A percentile compares a stretch with the other conserved stretches of the same genome.
Evolutionary conservation across 2,329 filamentous ascomycete genomes (phyloP).

Genomic region (Microdochium paspali): DNA sequence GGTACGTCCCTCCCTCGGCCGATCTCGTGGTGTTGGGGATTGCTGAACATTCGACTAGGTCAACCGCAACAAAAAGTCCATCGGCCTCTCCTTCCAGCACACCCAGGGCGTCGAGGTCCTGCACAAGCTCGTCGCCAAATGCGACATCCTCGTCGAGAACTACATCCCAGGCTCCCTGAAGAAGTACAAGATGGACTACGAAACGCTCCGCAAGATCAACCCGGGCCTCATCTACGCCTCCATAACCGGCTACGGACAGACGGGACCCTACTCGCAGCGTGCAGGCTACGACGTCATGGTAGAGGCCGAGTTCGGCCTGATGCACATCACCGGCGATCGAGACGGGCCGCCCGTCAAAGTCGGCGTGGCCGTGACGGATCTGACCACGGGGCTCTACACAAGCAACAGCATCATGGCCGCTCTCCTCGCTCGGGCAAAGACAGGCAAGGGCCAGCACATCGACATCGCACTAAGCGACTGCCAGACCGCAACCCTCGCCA

Average conservation of each 20-base stretch:
- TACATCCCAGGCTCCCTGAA: conserved; percentile 84
- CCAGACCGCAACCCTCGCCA: conserved; percentile 88
- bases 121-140: conserved; percentile 73
- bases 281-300: conserved; percentile 99
- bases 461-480: conserved; percentile 89
- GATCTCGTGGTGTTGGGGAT: background rate
- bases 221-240: conserved; percentile 85
- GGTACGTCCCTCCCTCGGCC: conserved; percentile 39
- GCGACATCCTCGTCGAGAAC: conserved; percentile 93
- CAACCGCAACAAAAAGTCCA: conserved; percentile 94
- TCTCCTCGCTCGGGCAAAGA: conserved; percentile 63
- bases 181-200: conserved; percentile 88
- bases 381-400: conserved; percentile 91
- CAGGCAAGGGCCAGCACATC: conserved; percentile 80
- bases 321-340: conserved; percentile 91
- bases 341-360: conserved; percentile 94
- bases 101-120: conserved; percentile 76
- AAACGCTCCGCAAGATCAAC: conserved; percentile 71
- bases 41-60: conserved; percentile 41
- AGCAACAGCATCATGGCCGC: conserved; percentile 95
- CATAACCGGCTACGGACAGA: conserved; percentile 95
- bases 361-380: conserved; percentile 89
- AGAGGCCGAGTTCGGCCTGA: conserved; percentile 93
- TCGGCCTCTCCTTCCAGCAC: conserved; percentile 86
- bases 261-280: conserved; percentile 75